These are phyloP conservation scores for Podosphaera fusca DNA, from an alignment of 2,329 filamentous ascomycete species.

Conservation along the genomic window DNA sequence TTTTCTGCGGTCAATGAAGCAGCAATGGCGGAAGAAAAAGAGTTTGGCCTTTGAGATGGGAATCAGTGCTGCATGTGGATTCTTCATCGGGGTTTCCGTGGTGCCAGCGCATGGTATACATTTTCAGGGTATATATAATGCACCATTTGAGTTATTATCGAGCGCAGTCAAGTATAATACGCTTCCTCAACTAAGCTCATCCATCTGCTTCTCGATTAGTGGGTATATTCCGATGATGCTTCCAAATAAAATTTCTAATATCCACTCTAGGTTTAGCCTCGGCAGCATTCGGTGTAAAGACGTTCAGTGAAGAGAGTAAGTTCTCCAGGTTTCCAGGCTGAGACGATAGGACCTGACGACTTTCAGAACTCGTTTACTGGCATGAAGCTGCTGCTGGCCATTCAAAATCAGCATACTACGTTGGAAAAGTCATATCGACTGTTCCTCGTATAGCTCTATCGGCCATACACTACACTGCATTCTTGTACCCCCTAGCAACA, in stretches of 20 bases:
- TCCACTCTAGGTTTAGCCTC: constrained; percentile 23
- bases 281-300: constrained; percentile 29
- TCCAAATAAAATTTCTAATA: no score
- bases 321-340: background rate
- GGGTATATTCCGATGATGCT: background rate
- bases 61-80: constrained; percentile 27
- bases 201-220: constrained; percentile 27
- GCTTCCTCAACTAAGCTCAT: constrained; percentile 27
- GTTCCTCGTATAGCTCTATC: constrained; percentile 27
- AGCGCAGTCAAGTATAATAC: constrained; percentile 26
- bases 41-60: constrained; percentile 31
- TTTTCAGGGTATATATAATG: constrained; percentile 28
- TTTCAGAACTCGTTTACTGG: constrained; percentile 23
- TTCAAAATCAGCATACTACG: constrained; percentile 30
- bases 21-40: constrained; percentile 29
- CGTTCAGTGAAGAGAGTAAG: constrained; percentile 28
- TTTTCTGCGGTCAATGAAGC: constrained; percentile 26
- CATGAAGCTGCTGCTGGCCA: constrained; percentile 33
- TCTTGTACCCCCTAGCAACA: constrained; percentile 24
- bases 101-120: constrained; percentile 25
- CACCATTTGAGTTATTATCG: constrained; percentile 27
- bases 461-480: constrained; percentile 30
- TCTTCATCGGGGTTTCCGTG: constrained; percentile 30
- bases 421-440: constrained; percentile 29
- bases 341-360: background rate